Base-by-base conservation (phyloP, 257 asterid genomes). In the Anisodus tanguticus region DNA sequence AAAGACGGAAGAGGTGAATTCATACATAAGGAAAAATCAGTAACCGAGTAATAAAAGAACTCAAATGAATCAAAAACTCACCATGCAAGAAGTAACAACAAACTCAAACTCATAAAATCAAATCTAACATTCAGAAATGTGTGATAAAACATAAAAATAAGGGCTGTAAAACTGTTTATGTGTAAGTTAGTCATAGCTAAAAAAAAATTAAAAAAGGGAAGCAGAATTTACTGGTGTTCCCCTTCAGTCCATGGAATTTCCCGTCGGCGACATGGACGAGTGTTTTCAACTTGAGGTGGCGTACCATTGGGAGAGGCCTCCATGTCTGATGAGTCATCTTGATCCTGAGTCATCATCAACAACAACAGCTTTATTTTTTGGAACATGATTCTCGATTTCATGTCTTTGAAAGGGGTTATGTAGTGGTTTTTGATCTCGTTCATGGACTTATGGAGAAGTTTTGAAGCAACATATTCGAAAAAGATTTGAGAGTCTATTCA, bases 211-310 rank as follows among this genome's bases (percentile, higher is more conserved):
- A 39, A 39, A 39, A 2, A 39, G 2, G 12, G 0, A 55, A 55
- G 16, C 4, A 13, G 0, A 55, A 55, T 55, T 55, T 90, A 91
- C 91, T 86, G 87, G 16, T 90, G 93, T 86, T 89, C 93, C 2
- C 68, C 85, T 80, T 85, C 85, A 0, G 91, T 90, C 95, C 95
- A 91, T 0, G 88, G 90, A 31, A 85, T 47, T 0, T 89, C 88
- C 12, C 84, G 68, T 0, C 86, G 85, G 13, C 84, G 85, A 0
- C 63, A 85, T 10, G 64, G 80, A 57, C 8, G 72, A 9, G 0
- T 55, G n/a, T 35, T 80, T 53, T 39, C 6, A 0, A 12, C 51
- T 37, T 0, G 51, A 67, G 22, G 5, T 0, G 5, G 76, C 1
- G 10, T 2, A 5, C 1, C 11, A 3, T 67, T 35, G 19, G 1